Base-by-base conservation (phyloP, 2,329 filamentous ascomycete species). In the Penicillium brevicompactum region DNA sequence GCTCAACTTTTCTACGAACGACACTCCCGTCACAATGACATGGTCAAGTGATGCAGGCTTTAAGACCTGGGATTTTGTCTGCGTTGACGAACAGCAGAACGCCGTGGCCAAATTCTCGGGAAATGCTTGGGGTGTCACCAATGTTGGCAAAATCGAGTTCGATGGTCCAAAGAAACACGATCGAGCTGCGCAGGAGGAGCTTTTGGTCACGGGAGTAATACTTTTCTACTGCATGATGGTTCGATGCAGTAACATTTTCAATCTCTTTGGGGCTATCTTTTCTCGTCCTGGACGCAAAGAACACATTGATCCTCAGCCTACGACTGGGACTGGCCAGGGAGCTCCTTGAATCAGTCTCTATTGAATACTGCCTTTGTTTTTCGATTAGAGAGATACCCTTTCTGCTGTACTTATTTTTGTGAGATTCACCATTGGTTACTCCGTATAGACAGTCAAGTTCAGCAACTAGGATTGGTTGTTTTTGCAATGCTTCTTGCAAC, bases 11-110 rank as follows among this genome's bases (percentile, higher is more conserved):
- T 63, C 68, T 8, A 56, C 54, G 13, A 57, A 57, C 11, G 59
- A 56, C 18, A 46, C 53, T 1, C 65, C 66, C 0, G 56, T 61
- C 10, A 61, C 63, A 34, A 57, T 72, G 64, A 69, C 57, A 22
- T 72, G 70, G 70, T 63, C 60, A 10, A 65, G 66, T 27, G 56
- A 61, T 27, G 57, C 50, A 8, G 57, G 60, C 10, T 64, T 69
- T 40, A 70, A 65, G 51, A 64, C 45, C 5, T 72, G 68, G 67
- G 66, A 72, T 51, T 71, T 70, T 56, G 46, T 72, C 42, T 70
- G 67, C 40, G 50, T 66, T 3, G 66, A 70, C 45, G 67, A 70
- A 41, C 47, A 66, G 2, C 57, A 67, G 48, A 54, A 62, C 41
- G 66, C 70, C 14, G 59, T 72, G 16, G 68, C 69, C 10, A 64